A percentile compares a stretch with the other conserved stretches of the same genome.
phyloP scores from a whole-genome alignment of 352 stramenopile genomes.

The Phytophthora sp. region DNA sequence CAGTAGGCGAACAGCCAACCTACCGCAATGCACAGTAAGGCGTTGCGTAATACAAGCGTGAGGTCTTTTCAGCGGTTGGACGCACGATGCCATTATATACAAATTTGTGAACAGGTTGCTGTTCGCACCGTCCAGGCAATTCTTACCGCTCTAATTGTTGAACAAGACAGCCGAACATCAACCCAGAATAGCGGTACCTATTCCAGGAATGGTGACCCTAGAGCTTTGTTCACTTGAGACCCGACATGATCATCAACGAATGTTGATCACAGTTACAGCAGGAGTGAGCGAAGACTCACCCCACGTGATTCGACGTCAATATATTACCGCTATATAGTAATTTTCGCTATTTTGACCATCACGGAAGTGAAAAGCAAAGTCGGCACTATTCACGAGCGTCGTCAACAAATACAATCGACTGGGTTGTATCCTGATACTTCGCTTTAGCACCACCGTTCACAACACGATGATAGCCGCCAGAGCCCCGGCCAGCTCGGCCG shows the following conservation, averaged over 20 bases:
- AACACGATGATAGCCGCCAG: constrained; percentile 43
- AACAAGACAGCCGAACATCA: too few relatives aligned
- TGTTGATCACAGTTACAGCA: background rate
- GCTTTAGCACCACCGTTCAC: constrained; percentile 39
- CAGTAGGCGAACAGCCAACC: constrained; percentile 14
- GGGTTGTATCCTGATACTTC: constrained; percentile 54
- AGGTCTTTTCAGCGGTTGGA: background rate
- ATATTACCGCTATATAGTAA: constrained; percentile 27
- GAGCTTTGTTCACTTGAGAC: too few relatives aligned
- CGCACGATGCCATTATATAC: background rate
- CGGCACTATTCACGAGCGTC: constrained; percentile 66
- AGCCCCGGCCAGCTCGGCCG: constrained; percentile 15
- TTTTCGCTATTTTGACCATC: constrained; percentile 2
- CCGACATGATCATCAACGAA: too few relatives aligned
- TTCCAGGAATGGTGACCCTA: too few relatives aligned
- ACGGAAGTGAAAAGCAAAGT: background rate
- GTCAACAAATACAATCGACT: constrained; percentile 73
- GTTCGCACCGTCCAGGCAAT: too few relatives aligned
- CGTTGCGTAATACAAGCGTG: constrained; percentile 12
- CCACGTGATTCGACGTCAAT: constrained; percentile 6
- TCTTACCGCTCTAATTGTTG: too few relatives aligned
- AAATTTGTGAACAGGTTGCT: too few relatives aligned
- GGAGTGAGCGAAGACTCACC: background rate
- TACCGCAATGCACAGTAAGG: constrained; percentile 1
- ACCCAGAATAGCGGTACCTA: background rate